Conservation (phyloP, 441 rosid species). For the Syzygium syzygioides region DNA sequence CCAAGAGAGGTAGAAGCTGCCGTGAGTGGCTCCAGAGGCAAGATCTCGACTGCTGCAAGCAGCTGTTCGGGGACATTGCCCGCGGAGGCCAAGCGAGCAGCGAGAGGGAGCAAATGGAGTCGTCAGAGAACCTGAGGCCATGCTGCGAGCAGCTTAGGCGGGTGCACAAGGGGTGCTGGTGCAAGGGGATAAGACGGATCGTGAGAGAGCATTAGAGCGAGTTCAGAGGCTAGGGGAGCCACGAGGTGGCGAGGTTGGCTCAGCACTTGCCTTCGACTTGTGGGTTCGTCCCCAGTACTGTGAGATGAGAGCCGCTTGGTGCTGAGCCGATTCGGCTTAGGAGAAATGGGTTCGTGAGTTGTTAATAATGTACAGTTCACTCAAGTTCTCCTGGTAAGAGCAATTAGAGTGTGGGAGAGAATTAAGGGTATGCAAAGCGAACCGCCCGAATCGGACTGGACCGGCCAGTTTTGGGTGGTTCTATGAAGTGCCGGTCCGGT, state of each 20-base stretch:
- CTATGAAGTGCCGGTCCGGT: too few species aligned
- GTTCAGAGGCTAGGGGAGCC: background rate
- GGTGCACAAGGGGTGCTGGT: slow-evolving; percentile 2
- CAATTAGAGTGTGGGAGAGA: background rate
- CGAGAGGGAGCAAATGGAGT: background rate
- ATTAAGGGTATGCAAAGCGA: too few species aligned
- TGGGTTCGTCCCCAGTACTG: background rate
- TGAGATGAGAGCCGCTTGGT: background rate
- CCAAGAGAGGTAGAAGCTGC: background rate
- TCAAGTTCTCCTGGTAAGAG: background rate
- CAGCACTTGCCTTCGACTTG: background rate
- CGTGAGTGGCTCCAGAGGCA: background rate
- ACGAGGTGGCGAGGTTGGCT: background rate
- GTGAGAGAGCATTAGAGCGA: background rate
- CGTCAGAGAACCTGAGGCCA: background rate
- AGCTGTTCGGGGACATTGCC: background rate
- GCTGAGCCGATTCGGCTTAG: background rate
- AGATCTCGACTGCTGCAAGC: background rate
- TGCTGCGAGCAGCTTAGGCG: slow-evolving; percentile 8
- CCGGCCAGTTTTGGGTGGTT: too few species aligned
- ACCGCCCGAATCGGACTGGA: too few species aligned
- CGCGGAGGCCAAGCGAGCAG: background rate
- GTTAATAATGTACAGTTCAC: background rate
- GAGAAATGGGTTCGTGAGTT: background rate
- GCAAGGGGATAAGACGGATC: background rate